Percentiles rank a stretch among this genome's conserved stretches.
Conservation (phyloP, 768 basidiomycete species). For the Termitomyces sp. region DNA sequence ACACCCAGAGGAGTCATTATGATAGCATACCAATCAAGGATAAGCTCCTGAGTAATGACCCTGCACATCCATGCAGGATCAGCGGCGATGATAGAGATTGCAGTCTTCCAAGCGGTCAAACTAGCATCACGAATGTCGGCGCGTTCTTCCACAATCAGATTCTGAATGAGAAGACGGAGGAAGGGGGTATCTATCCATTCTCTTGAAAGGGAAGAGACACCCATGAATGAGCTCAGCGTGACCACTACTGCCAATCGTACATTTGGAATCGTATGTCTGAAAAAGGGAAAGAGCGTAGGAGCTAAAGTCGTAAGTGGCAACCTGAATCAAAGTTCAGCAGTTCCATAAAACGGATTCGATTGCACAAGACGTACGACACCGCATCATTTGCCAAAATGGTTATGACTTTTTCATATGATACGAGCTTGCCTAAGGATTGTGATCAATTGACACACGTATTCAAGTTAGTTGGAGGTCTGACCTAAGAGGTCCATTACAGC, state of each 20-base stretch:
- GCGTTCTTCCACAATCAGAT: constrained; percentile 89
- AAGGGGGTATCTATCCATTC: constrained; percentile 81
- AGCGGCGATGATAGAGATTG: constrained; percentile 49
- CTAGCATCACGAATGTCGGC: constrained; percentile 75
- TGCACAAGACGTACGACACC: constrained; percentile 51
- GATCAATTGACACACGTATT: neutral
- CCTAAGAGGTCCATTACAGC: constrained; percentile 98
- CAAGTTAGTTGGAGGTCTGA: constrained; percentile 26
- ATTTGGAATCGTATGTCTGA: constrained; percentile 91
- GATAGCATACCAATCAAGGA: constrained; percentile 81
- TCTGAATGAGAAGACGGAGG: constrained; percentile 86
- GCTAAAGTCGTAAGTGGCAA: constrained; percentile 78
- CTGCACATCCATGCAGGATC: constrained; percentile 44
- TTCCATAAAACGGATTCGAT: neutral
- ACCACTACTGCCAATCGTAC: constrained; percentile 92
- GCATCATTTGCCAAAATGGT: constrained; percentile 61
- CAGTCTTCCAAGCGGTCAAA: constrained; percentile 67
- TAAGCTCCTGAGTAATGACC: constrained; percentile 50
- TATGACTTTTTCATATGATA: constrained; percentile 75
- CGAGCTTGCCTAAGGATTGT: constrained; percentile 61
- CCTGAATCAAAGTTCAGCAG: constrained; percentile 30
- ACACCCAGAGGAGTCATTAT: constrained; percentile 88
- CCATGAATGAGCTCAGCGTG: constrained; percentile 83
- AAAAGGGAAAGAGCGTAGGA: constrained; percentile 89
- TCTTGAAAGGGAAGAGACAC: constrained; percentile 62